A percentile compares a stretch with the other conserved stretches of the same genome.
Conservation (phyloP, 768 basidiomycete species). For the Psilocybe subaeruginosa region DNA sequence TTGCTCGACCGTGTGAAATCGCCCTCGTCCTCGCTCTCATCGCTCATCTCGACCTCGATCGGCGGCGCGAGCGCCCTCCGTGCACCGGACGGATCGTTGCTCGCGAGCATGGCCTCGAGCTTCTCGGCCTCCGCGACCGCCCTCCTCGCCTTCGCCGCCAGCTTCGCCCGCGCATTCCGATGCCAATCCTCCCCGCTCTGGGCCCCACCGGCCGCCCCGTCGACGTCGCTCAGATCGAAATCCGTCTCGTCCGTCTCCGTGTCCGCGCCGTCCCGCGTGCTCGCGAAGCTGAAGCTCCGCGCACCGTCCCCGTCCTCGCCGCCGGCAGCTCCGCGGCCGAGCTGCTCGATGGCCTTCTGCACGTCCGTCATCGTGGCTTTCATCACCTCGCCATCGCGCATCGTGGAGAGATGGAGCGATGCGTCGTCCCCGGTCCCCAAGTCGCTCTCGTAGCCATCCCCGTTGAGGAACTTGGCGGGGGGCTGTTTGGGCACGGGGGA, state of each 20-base stretch:
- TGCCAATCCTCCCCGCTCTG: conserved; percentile 56
- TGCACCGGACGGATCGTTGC: conserved; percentile 5
- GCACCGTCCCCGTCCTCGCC: conserved; percentile 60
- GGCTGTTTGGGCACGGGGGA: conserved; percentile 42
- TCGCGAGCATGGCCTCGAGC: conserved; percentile 27
- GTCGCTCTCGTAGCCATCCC: conserved; percentile 26
- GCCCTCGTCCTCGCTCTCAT: conserved; percentile 30
- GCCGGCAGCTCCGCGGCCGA: conserved; percentile 54
- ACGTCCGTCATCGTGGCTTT: conserved; percentile 89
- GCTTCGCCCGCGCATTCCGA: conserved; percentile 61
- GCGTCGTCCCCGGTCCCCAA: conserved; percentile 13
- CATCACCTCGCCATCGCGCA: conserved; percentile 66
- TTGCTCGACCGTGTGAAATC: conserved; percentile 39
- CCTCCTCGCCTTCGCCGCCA: conserved; percentile 71
- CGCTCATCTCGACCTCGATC: conserved; percentile 31
- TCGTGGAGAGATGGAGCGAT: conserved; percentile 20
- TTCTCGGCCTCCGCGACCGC: conserved; percentile 54
- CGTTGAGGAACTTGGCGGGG: conserved; percentile 28
- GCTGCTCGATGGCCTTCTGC: conserved; percentile 87
- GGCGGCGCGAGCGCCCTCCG: conserved; percentile 24
- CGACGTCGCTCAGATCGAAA: conserved; percentile 47
- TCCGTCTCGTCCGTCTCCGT: conserved; percentile 61
- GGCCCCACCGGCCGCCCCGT: conserved; percentile 36
- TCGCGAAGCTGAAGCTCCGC: conserved; percentile 79
- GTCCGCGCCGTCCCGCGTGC: conserved; percentile 61